A percentile compares a stretch with the other conserved stretches of the same genome.
Conservation (phyloP, 2,329 filamentous ascomycete species). For the Penicillium nordicum region DNA sequence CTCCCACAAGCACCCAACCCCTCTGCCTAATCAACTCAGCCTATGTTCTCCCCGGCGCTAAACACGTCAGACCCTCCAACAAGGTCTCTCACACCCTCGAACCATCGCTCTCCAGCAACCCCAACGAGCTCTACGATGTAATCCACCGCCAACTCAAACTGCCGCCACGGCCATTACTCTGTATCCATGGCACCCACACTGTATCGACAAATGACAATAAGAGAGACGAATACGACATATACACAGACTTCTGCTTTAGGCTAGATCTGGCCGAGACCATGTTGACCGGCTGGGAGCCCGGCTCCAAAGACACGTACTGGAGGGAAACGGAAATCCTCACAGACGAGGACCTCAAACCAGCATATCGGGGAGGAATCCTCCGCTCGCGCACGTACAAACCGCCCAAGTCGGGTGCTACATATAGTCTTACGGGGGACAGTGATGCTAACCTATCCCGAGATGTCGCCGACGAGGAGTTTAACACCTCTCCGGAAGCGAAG, state of each 20-base stretch:
- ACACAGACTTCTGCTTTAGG: slow-evolving; percentile 20
- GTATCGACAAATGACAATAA: slow-evolving; percentile 14
- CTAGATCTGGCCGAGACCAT: slow-evolving; percentile 26
- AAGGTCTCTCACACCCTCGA: slow-evolving; percentile 12
- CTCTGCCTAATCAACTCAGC: slow-evolving; percentile 20
- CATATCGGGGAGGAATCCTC: slow-evolving; percentile 19
- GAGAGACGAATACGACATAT: slow-evolving; percentile 6
- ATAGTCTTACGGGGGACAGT: slow-evolving; percentile 3
- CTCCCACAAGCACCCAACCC: slow-evolving; percentile 1
- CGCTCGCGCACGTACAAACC: slow-evolving; percentile 17
- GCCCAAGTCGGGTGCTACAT: neutral
- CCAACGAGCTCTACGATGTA: slow-evolving; percentile 13
- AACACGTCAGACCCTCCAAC: slow-evolving; percentile 2
- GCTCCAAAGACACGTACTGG: slow-evolving; percentile 1
- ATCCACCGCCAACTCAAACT: slow-evolving; percentile 20
- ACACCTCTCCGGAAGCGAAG: neutral
- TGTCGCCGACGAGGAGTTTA: neutral
- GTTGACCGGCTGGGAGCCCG: slow-evolving; percentile 22
- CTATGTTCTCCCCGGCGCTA: slow-evolving; percentile 17
- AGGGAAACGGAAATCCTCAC: slow-evolving; percentile 7
- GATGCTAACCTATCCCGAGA: slow-evolving; percentile 15
- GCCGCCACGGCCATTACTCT: slow-evolving; percentile 20
- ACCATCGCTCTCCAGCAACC: slow-evolving; percentile 14
- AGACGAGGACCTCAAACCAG: slow-evolving; percentile 13
- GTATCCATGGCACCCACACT: slow-evolving; percentile 16